Conservation (phyloP, 1,284 basidiomycete genomes). For the Xanthoconium separans region DNA sequence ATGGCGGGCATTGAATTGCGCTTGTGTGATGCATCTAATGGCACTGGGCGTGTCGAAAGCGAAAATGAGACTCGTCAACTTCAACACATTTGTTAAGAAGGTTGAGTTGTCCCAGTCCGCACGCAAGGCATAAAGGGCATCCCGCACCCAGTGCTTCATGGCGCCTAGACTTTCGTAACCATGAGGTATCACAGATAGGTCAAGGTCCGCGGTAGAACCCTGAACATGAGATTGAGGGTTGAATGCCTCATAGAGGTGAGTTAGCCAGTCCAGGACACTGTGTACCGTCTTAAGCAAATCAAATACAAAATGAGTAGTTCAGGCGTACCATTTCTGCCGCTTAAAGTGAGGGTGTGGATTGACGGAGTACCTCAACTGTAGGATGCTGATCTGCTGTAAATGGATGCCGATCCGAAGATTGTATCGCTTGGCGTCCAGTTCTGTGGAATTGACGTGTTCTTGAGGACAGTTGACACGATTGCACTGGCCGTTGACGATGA, state of each 20-base stretch:
- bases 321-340: constrained; percentile 21
- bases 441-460: constrained; percentile 34
- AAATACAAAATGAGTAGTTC: not conserved
- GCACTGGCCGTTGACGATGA: constrained; percentile 36
- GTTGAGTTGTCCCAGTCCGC: constrained; percentile 10
- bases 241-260: constrained; percentile 39
- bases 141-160: constrained; percentile 41
- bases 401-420: constrained; percentile 42
- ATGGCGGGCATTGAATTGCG: constrained; percentile 3
- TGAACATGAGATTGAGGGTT: constrained; percentile 38
- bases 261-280: constrained; percentile 33
- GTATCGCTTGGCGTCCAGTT: constrained; percentile 35
- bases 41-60: constrained; percentile 29
- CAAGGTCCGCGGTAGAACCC: constrained; percentile 37
- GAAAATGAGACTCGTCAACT: constrained; percentile 30
- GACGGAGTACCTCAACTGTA: constrained; percentile 32
- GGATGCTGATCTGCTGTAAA: constrained; percentile 48
- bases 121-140: constrained; percentile 33
- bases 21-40: constrained; percentile 17
- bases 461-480: constrained; percentile 36
- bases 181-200: constrained; percentile 37
- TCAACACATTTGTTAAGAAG: constrained; percentile 35
- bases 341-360: constrained; percentile 6
- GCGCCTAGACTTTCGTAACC: constrained; percentile 34
- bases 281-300: not conserved